phyloP scores from a whole-genome alignment of 2,329 filamentous ascomycete species.

The Colletotrichum liriopes region DNA sequence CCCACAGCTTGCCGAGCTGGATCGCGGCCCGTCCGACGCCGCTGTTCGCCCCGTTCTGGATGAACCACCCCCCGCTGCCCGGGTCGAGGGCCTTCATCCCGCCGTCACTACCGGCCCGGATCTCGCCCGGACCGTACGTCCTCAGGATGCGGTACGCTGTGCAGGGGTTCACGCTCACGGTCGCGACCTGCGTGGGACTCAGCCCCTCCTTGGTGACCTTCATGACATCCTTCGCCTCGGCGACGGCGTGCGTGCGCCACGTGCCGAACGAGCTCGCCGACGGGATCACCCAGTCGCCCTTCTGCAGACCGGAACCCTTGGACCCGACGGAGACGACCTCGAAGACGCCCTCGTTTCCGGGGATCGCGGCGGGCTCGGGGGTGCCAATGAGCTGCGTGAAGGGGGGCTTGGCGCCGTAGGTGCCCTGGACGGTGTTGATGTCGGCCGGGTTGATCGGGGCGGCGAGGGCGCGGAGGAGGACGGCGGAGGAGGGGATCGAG shows the following conservation, averaged over 20 bases:
- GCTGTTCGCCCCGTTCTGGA: conserved; percentile 97
- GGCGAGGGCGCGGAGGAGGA: conserved; percentile 90
- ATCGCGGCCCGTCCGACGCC: conserved; percentile 94
- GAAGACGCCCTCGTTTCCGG: conserved; percentile 94
- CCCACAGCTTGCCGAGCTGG: conserved; percentile 89
- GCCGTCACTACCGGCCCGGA: conserved; percentile 59
- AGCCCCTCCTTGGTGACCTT: conserved; percentile 81
- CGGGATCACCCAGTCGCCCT: conserved; percentile 96
- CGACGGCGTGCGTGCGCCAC: conserved; percentile 92
- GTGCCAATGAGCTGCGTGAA: conserved; percentile 86
- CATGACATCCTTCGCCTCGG: conserved; percentile 71
- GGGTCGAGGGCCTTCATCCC: conserved; percentile 60
- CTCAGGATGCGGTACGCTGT: conserved; percentile 95
- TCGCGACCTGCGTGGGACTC: conserved; percentile 84
- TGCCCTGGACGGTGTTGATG: conserved; percentile 97
- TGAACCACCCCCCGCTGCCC: conserved; percentile 85
- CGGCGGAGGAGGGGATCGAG: conserved; percentile 72
- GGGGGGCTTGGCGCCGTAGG: conserved; percentile 88
- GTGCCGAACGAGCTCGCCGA: conserved; percentile 88
- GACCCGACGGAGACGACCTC: conserved; percentile 84
- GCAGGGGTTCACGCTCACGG: conserved; percentile 92
- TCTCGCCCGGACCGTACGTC: conserved; percentile 75
- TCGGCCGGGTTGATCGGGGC: conserved; percentile 97
- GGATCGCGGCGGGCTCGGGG: conserved; percentile 80
- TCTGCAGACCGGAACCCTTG: conserved; percentile 67